Conservation (phyloP, 768 basidiomycete species). For the Termitomyces sp. region DNA sequence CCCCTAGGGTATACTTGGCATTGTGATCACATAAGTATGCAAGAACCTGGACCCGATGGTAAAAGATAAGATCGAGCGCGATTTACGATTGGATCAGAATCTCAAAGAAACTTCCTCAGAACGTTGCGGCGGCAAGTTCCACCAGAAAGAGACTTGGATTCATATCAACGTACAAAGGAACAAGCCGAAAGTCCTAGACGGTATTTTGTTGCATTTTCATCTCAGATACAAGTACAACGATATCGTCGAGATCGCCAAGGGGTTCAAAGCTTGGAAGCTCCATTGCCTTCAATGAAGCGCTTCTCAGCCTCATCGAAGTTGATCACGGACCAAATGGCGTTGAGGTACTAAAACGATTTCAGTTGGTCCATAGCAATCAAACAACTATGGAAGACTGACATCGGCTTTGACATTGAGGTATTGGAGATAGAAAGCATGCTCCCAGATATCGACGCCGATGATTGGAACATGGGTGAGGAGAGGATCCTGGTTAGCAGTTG, state of each 20-base stretch:
- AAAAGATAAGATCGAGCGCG: background rate
- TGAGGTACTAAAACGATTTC: conserved; percentile 58
- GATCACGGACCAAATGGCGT: conserved; percentile 87
- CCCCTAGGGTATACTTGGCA: too few species aligned
- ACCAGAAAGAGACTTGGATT: background rate
- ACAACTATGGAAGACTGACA: conserved; percentile 41
- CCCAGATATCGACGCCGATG: conserved; percentile 94
- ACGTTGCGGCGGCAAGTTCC: background rate
- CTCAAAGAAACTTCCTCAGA: background rate
- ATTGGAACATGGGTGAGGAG: conserved; percentile 70
- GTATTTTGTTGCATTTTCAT: background rate
- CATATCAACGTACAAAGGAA: background rate
- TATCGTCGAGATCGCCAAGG: background rate
- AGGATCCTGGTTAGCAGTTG: conserved; percentile 96
- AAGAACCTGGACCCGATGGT: too few species aligned
- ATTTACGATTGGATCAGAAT: background rate
- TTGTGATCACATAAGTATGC: too few species aligned
- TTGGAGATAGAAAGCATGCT: conserved; percentile 95
- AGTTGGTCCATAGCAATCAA: background rate
- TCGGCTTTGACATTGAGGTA: conserved; percentile 94
- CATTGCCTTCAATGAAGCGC: conserved; percentile 24
- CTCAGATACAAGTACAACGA: background rate
- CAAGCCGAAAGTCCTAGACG: background rate
- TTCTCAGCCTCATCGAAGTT: conserved; percentile 85
- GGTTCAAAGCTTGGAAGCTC: conserved; percentile 18